phyloP scores from a whole-genome alignment of 1,284 basidiomycete genomes.

The Trametes sp. region DNA sequence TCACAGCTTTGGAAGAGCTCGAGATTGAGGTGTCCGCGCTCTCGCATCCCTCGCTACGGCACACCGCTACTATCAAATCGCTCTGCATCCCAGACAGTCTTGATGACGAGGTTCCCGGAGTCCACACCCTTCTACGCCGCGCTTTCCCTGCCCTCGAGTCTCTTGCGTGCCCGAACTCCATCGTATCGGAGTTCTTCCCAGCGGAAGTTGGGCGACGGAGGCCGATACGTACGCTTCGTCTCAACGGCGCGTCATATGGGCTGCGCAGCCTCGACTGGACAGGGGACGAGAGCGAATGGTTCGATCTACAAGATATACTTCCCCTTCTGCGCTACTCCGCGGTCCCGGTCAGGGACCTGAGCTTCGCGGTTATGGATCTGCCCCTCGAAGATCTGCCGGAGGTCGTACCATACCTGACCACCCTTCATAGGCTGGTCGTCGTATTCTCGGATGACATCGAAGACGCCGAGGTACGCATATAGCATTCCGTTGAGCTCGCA shows the following conservation, averaged over 20 bases:
- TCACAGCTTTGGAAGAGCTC: not conserved
- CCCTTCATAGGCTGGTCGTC: not conserved
- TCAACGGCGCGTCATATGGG: conserved; percentile 1
- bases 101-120: not conserved
- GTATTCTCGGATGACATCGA: conserved; percentile 2
- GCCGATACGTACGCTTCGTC: not conserved
- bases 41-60: not conserved
- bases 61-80: not conserved
- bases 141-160: not conserved
- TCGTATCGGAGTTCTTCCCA: not conserved
- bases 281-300: not conserved
- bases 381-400: not conserved
- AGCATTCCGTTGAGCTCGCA: too few species aligned
- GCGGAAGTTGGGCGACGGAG: not conserved
- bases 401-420: not conserved
- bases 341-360: not conserved
- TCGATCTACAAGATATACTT: not conserved
- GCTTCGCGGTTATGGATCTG: not conserved
- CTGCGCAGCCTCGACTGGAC: not conserved
- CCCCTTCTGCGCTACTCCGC: not conserved
- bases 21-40: not conserved
- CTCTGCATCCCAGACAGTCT: not conserved
- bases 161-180: not conserved
- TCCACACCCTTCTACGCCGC: not conserved
- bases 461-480: not conserved